Evolutionary conservation across 2,329 filamentous ascomycete genomes (phyloP).

Genomic region (Parascedosporium putredinis): DNA sequence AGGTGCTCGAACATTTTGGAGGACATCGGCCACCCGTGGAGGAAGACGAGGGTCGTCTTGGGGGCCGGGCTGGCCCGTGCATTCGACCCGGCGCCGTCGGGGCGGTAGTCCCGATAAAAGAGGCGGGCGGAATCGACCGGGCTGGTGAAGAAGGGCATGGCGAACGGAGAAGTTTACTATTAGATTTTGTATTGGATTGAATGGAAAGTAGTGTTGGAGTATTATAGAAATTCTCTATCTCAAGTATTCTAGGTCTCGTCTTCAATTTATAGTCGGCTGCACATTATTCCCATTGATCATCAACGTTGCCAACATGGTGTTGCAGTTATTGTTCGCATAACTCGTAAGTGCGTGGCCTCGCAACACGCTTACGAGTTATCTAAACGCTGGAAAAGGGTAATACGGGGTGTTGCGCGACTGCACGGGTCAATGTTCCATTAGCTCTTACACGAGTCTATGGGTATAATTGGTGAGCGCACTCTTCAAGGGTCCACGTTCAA

Average conservation of each 20-base stretch:
- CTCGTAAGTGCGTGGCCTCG: not conserved
- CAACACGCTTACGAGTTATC: too few relatives aligned
- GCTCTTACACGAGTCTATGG: too few relatives aligned
- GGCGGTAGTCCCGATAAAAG: constrained; percentile 3
- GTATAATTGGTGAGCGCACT: too few relatives aligned
- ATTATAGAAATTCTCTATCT: not conserved
- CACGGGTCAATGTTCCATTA: too few relatives aligned
- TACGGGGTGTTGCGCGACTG: too few relatives aligned
- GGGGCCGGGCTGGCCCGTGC: not conserved
- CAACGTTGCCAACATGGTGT: not conserved
- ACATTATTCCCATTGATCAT: not conserved
- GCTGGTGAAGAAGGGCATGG: constrained; percentile 4
- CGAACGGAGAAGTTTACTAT: too few relatives aligned
- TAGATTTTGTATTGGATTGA: not conserved
- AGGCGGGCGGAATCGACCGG: constrained; percentile 2
- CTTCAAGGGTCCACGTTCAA: too few relatives aligned
- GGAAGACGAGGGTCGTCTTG: constrained; percentile 3
- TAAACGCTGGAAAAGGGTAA: too few relatives aligned
- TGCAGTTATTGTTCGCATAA: not conserved
- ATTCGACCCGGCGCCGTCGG: not conserved
- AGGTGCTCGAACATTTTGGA: constrained; percentile 4
- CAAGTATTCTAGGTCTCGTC: not conserved
- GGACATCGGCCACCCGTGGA: constrained; percentile 7
- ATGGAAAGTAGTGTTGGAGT: not conserved
- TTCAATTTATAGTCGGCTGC: not conserved